Conservation (phyloP, 2,329 filamentous ascomycete genomes). For the Aotearoamyces nothofagi region DNA sequence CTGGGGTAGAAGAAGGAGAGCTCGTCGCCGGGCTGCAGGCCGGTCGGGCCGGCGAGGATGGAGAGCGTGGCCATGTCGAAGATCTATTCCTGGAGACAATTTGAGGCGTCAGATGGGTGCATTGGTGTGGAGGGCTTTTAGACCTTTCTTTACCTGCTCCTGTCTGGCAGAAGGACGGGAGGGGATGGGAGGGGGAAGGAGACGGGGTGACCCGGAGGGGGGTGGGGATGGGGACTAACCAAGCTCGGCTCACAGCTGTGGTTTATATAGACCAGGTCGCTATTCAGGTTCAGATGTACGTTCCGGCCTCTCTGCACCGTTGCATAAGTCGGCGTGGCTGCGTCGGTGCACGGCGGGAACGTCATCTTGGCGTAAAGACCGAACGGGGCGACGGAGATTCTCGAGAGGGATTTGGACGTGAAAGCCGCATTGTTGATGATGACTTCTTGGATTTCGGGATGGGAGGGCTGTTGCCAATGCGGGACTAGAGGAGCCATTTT, state of each 20-base stretch:
- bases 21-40: constrained; percentile 39
- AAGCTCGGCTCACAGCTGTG: constrained; percentile 53
- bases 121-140: too few relatives aligned
- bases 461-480: constrained; percentile 44
- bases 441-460: constrained; percentile 41
- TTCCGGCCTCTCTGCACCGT: constrained; percentile 44
- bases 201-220: not conserved
- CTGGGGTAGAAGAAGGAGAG: constrained; percentile 63
- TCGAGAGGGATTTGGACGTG: constrained; percentile 44
- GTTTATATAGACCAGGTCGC: constrained; percentile 52
- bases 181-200: not conserved
- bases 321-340: constrained; percentile 41
- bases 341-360: constrained; percentile 46
- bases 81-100: constrained; percentile 27
- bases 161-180: not conserved
- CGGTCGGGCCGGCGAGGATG: constrained; percentile 40
- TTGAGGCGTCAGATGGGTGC: too few relatives aligned
- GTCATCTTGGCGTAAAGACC: constrained; percentile 50
- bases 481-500: constrained; percentile 43
- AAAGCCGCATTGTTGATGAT: constrained; percentile 31
- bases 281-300: constrained; percentile 46
- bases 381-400: constrained; percentile 40
- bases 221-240: constrained; percentile 25
- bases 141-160: too few relatives aligned
- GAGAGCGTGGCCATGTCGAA: constrained; percentile 42